Evolutionary conservation across 2,329 filamentous ascomycete species (phyloP).

Genomic region (Stachybotrys echinatus): DNA sequence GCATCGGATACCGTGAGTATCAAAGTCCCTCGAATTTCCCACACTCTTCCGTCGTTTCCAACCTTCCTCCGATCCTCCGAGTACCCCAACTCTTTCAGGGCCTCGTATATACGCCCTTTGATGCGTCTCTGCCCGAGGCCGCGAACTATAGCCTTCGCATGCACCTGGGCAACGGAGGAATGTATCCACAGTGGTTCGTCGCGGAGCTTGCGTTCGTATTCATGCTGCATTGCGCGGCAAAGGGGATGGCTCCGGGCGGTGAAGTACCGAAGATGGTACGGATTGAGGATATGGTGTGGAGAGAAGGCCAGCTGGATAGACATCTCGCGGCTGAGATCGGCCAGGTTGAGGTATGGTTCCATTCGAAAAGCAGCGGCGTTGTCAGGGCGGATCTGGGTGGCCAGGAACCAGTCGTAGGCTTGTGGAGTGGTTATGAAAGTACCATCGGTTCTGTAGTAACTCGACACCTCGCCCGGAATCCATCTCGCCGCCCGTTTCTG

Average conservation of each 20-base stretch:
- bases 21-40: constrained; percentile 17
- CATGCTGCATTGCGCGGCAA: constrained; percentile 13
- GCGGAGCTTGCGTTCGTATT: constrained; percentile 18
- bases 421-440: constrained; percentile 21
- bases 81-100: constrained; percentile 20
- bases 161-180: constrained; percentile 8
- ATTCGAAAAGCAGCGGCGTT: constrained; percentile 12
- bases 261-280: constrained; percentile 25
- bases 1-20: constrained; percentile 15
- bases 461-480: constrained; percentile 12
- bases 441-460: constrained; percentile 15
- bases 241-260: constrained; percentile 26
- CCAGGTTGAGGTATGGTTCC: constrained; percentile 5
- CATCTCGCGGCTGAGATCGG: constrained; percentile 11
- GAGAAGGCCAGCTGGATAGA: constrained; percentile 18
- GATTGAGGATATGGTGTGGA: constrained; percentile 23
- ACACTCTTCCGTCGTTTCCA: background rate
- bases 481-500: constrained; percentile 10
- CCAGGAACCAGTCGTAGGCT: constrained; percentile 8
- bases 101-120: constrained; percentile 17
- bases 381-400: constrained; percentile 13
- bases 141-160: constrained; percentile 16
- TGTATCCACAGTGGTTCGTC: constrained; percentile 27
- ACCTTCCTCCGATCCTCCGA: constrained; percentile 4
- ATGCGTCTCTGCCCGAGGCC: constrained; percentile 17